A percentile compares a stretch with the other conserved stretches of the same genome.
These are phyloP conservation scores for Aureobasidium sp. DNA, from an alignment of 2,329 filamentous ascomycete genomes.

Conservation along the genomic window DNA sequence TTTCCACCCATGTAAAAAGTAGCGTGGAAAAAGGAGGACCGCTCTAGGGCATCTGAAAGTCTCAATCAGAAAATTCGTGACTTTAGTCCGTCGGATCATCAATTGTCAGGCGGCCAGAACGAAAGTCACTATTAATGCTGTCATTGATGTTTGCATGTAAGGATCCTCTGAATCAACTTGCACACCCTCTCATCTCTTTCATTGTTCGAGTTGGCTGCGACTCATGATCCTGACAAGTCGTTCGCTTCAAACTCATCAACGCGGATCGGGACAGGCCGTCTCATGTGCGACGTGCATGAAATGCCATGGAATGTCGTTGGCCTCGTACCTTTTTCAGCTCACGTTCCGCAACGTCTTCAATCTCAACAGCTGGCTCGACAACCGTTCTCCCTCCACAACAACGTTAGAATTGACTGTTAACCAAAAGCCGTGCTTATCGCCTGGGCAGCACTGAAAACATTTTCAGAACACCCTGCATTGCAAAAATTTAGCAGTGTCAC, in stretches of 20 bases:
- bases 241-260: neutral
- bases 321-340: constrained; percentile 1
- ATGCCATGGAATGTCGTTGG: constrained; percentile 12
- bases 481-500: neutral
- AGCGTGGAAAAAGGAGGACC: constrained; percentile 11
- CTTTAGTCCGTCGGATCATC: neutral
- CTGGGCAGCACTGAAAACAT: neutral
- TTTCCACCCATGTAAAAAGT: constrained; percentile 1
- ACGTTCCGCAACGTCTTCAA: neutral
- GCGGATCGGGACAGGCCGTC: neutral
- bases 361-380: constrained; percentile 9
- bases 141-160: too few species aligned
- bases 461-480: neutral
- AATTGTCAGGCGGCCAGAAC: neutral
- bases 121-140: too few species aligned
- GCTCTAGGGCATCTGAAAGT: neutral
- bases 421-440: neutral
- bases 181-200: neutral
- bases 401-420: neutral
- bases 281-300: neutral
- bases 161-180: neutral
- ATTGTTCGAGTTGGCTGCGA: neutral
- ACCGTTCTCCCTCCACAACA: constrained; percentile 1
- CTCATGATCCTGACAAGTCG: neutral
- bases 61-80: constrained; percentile 1